phyloP scores from a whole-genome alignment of 768 basidiomycete species.

The Leccinum truebloodii region DNA sequence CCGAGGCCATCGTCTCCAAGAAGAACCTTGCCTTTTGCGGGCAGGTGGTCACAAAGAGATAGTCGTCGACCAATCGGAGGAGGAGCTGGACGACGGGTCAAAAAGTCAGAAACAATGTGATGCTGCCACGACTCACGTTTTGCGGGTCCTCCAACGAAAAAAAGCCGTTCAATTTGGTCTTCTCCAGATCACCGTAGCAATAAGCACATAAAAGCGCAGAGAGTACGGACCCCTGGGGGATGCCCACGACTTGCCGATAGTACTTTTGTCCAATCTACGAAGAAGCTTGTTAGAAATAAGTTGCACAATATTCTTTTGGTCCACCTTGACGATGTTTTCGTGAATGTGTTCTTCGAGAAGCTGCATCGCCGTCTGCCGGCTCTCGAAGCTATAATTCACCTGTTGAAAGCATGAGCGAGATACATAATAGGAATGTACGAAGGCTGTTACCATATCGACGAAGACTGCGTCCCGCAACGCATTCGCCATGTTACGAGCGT shows the following conservation, averaged over 20 bases:
- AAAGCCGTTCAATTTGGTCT: slow-evolving; percentile 38
- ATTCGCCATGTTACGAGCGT: slow-evolving; percentile 67
- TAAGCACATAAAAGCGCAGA: slow-evolving; percentile 91
- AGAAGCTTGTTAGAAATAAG: slow-evolving; percentile 1
- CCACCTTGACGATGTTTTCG: slow-evolving; percentile 88
- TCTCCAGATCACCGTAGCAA: slow-evolving; percentile 93
- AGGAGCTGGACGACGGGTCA: slow-evolving; percentile 52
- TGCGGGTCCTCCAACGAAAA: slow-evolving; percentile 55
- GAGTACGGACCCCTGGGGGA: slow-evolving; percentile 97
- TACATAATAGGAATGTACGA: not conserved
- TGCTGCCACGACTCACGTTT: slow-evolving; percentile 51
- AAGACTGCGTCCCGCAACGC: slow-evolving; percentile 77
- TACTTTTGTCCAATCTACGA: slow-evolving; percentile 75
- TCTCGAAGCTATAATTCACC: slow-evolving; percentile 56
- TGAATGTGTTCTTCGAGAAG: slow-evolving; percentile 89
- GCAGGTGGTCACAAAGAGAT: slow-evolving; percentile 81
- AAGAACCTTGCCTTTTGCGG: slow-evolving; percentile 62
- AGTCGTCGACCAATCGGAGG: slow-evolving; percentile 92
- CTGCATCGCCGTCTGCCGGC: slow-evolving; percentile 58
- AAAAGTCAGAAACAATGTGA: not conserved
- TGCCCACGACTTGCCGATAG: slow-evolving; percentile 89
- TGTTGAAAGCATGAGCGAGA: slow-evolving; percentile 21
- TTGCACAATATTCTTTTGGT: not conserved
- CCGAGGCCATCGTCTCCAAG: slow-evolving; percentile 72
- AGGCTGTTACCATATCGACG: slow-evolving; percentile 59